Conservation (phyloP, 75 land plant species). For the Cryptomeria japonica region DNA sequence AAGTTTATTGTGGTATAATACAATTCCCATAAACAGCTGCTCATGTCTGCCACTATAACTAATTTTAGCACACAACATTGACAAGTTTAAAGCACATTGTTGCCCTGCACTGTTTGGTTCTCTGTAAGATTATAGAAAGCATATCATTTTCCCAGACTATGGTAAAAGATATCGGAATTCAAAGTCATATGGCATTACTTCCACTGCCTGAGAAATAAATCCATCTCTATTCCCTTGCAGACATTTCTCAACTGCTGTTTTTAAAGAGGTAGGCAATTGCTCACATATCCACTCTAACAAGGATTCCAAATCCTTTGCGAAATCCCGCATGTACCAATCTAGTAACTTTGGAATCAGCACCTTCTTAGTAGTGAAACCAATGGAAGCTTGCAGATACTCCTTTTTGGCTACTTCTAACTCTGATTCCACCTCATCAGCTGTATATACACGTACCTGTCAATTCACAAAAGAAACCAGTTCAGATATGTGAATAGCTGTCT, state of each 20-base stretch:
- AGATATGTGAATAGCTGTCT: background rate
- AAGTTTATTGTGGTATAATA: constrained; percentile 1
- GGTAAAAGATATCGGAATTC: constrained; percentile 73
- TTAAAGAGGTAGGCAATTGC: constrained; percentile 66
- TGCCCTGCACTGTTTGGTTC: background rate
- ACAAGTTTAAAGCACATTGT: background rate
- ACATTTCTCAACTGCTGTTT: constrained; percentile 57
- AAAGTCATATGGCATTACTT: constrained; percentile 85
- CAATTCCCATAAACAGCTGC: background rate
- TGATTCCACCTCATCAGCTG: constrained; percentile 60
- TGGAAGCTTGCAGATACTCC: constrained; percentile 84
- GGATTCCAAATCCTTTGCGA: constrained; percentile 88
- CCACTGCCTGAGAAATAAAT: constrained; percentile 27
- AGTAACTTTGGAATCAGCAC: constrained; percentile 81
- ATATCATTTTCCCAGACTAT: background rate
- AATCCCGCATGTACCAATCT: constrained; percentile 92
- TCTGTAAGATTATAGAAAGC: background rate
- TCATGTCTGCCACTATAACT: background rate
- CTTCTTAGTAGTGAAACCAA: constrained; percentile 58
- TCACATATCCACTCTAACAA: constrained; percentile 84
- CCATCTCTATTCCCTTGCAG: constrained; percentile 45
- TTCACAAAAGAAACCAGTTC: background rate
- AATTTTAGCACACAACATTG: background rate
- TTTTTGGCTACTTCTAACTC: constrained; percentile 78
- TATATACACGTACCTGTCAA: constrained; percentile 79